Evolutionary conservation across 345 rosid species (phyloP), one percentile per base, ranked within the genome.

Genomic region (Citrus trifoliata): DNA sequence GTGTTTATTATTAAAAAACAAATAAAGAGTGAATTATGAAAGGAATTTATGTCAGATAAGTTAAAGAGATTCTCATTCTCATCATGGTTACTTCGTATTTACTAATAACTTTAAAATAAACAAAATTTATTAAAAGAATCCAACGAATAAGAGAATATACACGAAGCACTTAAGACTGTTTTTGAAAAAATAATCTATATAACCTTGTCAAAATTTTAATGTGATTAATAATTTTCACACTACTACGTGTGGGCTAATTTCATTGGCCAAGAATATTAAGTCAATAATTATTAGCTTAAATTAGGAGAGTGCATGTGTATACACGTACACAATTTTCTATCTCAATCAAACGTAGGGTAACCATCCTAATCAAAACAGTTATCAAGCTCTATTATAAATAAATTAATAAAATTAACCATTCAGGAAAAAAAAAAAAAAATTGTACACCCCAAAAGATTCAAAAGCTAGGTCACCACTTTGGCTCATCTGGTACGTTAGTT

Each of bases 201-300:
- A 12, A 16, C 27, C 25, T 24, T 67, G 2, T 12, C 0, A 32
- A 16, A 33, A 33, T 33, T 18, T 2, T 33, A 65, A 65, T 7
- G 69, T 16, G 35, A 9, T 22, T 16, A 46, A 46, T 2, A 14
- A 16, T 70, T 4, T 40, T 42, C 56, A 27, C 13, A 2, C 16
- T 7, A 1, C 32, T 35, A 25, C 24, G 30, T 72, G 81, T 78
- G 86, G 70, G 12, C 22, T 42, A 35, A 46, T 66, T 77, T 64
- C 27, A 77, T 73, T 74, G 79, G 77, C 30, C 19, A 77, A 67
- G 79, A 58, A 19, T 59, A 4, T 35, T 0, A 75, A 66, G 75
- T 76, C 79, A 71, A 59, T 42, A 18, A 55, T 65, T 65, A 22
- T 65, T 38, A 55, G 66, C 28, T 22, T 21, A n/a, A 24, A 55